Percentiles rank a stretch among this genome's conserved stretches.
Evolutionary conservation across 805 yeast genomes (phyloP).

Genomic region (Teunomyces pallodes): DNA sequence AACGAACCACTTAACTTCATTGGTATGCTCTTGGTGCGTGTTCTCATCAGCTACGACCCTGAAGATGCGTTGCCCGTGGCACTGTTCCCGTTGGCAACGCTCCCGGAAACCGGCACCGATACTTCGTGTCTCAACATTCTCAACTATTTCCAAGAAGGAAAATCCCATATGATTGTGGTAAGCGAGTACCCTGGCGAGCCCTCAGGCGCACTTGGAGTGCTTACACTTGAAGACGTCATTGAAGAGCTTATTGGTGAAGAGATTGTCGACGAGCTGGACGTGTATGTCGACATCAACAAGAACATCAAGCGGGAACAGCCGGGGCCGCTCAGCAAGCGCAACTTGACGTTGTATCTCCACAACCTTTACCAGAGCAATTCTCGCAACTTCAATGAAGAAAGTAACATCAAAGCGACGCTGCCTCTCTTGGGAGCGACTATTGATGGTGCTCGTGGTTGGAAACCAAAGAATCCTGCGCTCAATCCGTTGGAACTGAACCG

Average conservation of each 20-base stretch:
- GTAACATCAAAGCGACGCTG: background rate
- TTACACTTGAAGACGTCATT: constrained; percentile 95
- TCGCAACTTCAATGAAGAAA: constrained; percentile 40
- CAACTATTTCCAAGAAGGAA: constrained; percentile 96
- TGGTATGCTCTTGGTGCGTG: constrained; percentile 92
- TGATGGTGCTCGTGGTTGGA: constrained; percentile 30
- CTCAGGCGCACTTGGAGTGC: constrained; percentile 83
- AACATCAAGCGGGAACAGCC: constrained; percentile 77
- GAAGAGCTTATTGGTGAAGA: constrained; percentile 98
- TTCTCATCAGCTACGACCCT: constrained; percentile 92
- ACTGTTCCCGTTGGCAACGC: constrained; percentile 89
- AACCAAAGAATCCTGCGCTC: constrained; percentile 64
- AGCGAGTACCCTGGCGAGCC: constrained; percentile 81
- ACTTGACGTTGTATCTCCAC: constrained; percentile 67
- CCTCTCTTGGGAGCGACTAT: constrained; percentile 2
- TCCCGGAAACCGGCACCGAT: constrained; percentile 89
- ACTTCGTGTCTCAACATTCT: constrained; percentile 92
- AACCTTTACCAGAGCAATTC: constrained; percentile 47
- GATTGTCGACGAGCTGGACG: constrained; percentile 94
- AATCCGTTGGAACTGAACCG: constrained; percentile 68
- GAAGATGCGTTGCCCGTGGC: constrained; percentile 93
- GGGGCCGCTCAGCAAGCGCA: constrained; percentile 70
- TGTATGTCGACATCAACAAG: constrained; percentile 84
- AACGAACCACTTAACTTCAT: constrained; percentile 86
- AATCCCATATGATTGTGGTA: constrained; percentile 95